A percentile compares a stretch with the other conserved stretches of the same genome.
Conservation (phyloP, 1,284 basidiomycete species). For the Porogramme epimiltina region DNA sequence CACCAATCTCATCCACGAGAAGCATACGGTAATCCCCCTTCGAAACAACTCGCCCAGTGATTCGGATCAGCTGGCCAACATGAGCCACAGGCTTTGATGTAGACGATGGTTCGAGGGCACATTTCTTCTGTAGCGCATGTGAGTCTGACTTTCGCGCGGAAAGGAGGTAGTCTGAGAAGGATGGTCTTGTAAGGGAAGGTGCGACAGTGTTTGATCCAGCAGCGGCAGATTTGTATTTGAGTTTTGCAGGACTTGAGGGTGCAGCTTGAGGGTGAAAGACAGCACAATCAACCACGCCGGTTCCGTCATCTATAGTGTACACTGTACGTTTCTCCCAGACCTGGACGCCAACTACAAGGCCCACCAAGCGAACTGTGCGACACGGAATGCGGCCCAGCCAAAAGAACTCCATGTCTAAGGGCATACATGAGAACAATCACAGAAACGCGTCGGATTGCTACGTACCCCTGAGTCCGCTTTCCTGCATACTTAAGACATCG, state of each 20-base stretch:
- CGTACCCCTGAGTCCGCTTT: conserved; percentile 41
- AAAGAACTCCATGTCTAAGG: conserved; percentile 51
- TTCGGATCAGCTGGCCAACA: conserved; percentile 50
- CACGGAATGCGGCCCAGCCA: conserved; percentile 76
- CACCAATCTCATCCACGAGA: conserved; percentile 40
- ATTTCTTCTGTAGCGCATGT: too few species aligned
- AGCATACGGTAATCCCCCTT: conserved; percentile 50
- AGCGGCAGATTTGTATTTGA: neutral
- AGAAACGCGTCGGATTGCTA: neutral
- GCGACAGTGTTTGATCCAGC: neutral
- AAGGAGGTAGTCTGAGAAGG: conserved; percentile 14
- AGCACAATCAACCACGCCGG: conserved; percentile 65
- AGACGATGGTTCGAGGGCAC: conserved; percentile 2
- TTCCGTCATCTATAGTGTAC: conserved; percentile 77
- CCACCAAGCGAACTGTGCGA: conserved; percentile 59
- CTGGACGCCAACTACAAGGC: conserved; percentile 63
- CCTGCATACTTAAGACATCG: conserved; percentile 59
- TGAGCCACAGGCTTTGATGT: conserved; percentile 43
- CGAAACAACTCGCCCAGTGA: conserved; percentile 49
- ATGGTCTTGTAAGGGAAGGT: neutral
- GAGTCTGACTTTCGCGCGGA: neutral
- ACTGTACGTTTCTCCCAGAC: conserved; percentile 58
- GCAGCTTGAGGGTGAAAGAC: conserved; percentile 36
- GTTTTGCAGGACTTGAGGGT: conserved; percentile 15
- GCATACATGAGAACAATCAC: neutral